Conservation (phyloP, 345 rosid species). For the Citrus cavaleriei region DNA sequence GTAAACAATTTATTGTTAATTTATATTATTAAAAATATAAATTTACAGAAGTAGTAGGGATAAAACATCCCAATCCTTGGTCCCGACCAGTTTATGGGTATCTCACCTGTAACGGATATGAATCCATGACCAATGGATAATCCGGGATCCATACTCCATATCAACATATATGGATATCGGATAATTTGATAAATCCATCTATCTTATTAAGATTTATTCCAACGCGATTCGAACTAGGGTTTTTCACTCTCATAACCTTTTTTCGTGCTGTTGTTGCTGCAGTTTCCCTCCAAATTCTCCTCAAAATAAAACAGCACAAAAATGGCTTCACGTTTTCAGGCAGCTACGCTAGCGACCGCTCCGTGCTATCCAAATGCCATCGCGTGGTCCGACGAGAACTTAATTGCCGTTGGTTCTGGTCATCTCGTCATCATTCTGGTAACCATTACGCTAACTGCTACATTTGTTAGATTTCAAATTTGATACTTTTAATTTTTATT, state of each 20-base stretch:
- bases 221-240: not conserved
- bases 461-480: not conserved
- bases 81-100: too few species aligned
- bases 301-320: not conserved
- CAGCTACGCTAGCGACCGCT: slow-evolving; percentile 63
- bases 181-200: not conserved
- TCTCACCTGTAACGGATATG: too few species aligned
- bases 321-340: slow-evolving; percentile 88
- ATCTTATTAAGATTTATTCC: not conserved
- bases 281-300: too few species aligned
- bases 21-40: too few species aligned
- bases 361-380: slow-evolving; percentile 78
- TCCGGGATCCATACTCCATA: too few species aligned
- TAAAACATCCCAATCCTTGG: too few species aligned
- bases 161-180: too few species aligned
- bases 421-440: slow-evolving; percentile 85
- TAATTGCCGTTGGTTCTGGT: slow-evolving; percentile 84
- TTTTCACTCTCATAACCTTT: too few species aligned
- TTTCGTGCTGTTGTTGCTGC: too few species aligned
- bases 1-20: too few species aligned
- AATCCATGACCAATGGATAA: too few species aligned
- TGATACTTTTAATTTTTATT: not conserved
- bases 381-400: slow-evolving; percentile 93
- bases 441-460: not conserved
- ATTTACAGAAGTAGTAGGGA: too few species aligned